Evolutionary conservation across 306 rosid species (phyloP).

Genomic region (Malus orientalis): DNA sequence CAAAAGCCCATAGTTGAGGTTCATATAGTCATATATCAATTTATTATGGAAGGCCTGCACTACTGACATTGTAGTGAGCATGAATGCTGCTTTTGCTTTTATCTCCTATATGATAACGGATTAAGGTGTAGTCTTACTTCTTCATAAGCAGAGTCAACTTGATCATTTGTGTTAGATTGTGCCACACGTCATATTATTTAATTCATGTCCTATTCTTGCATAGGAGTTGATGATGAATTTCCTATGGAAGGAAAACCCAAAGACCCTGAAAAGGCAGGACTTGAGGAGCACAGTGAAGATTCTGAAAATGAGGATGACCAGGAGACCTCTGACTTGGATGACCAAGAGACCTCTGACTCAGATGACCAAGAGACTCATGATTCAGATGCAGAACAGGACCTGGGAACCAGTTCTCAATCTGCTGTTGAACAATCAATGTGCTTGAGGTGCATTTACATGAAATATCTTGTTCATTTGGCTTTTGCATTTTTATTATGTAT

Average conservation of each 20-base stretch:
- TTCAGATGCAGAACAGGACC: constrained; percentile 42
- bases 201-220: not conserved
- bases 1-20: not conserved
- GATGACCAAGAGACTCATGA: constrained; percentile 3
- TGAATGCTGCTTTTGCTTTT: not conserved
- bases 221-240: constrained; percentile 32
- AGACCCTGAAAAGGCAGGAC: constrained; percentile 15
- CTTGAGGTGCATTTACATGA: constrained; percentile 40
- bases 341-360: too few species aligned
- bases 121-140: not conserved
- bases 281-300: constrained; percentile 23
- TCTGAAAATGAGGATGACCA: constrained; percentile 42
- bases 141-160: not conserved
- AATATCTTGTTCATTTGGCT: not conserved
- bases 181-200: not conserved
- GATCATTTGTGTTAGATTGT: too few species aligned
- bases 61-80: not conserved
- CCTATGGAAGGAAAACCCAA: too few species aligned
- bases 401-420: constrained; percentile 19
- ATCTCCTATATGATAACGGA: not conserved
- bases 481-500: not conserved
- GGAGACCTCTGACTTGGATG: not conserved
- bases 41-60: not conserved
- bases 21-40: not conserved
- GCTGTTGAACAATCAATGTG: constrained; percentile 25